These are phyloP conservation scores for Hordeum pubiflorum DNA, from an alignment of 202 grass and related monocot species.

Conservation along the genomic window DNA sequence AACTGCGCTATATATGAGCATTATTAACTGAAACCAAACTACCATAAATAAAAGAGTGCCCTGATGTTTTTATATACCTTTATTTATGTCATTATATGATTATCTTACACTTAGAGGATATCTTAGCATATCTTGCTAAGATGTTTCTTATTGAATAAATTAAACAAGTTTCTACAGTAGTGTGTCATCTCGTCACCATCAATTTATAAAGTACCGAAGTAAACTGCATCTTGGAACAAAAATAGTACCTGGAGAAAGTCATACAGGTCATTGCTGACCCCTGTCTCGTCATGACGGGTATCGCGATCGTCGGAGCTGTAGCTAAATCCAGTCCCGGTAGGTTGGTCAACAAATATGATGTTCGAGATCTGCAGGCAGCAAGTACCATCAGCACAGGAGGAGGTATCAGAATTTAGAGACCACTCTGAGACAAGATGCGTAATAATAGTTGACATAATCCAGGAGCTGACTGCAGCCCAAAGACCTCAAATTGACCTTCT, in stretches of 20 bases:
- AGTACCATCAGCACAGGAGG: background rate
- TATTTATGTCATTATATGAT: background rate
- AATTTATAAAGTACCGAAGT: background rate
- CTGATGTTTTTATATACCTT: too few relatives aligned
- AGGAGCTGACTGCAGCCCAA: background rate
- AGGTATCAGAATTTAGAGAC: background rate
- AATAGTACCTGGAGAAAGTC: slow-evolving; percentile 70
- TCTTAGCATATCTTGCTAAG: background rate
- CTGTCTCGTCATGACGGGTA: slow-evolving; percentile 73
- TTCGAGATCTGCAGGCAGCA: slow-evolving; percentile 64
- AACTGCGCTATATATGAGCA: background rate
- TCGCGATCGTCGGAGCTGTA: slow-evolving; percentile 72
- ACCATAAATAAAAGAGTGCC: background rate
- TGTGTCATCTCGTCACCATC: too few relatives aligned
- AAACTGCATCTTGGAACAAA: background rate
- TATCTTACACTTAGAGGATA: background rate
- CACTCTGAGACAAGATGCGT: background rate
- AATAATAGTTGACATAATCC: background rate
- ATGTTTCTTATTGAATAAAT: background rate
- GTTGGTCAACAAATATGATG: slow-evolving; percentile 80
- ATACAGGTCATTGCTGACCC: slow-evolving; percentile 77
- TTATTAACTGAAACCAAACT: slow-evolving; percentile 1
- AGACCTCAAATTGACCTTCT: background rate
- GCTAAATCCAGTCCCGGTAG: slow-evolving; percentile 83
- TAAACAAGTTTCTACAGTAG: background rate